These are phyloP conservation scores for Neurospora sp. DNA, from an alignment of 495 filamentous ascomycete species.

Conservation along the genomic window DNA sequence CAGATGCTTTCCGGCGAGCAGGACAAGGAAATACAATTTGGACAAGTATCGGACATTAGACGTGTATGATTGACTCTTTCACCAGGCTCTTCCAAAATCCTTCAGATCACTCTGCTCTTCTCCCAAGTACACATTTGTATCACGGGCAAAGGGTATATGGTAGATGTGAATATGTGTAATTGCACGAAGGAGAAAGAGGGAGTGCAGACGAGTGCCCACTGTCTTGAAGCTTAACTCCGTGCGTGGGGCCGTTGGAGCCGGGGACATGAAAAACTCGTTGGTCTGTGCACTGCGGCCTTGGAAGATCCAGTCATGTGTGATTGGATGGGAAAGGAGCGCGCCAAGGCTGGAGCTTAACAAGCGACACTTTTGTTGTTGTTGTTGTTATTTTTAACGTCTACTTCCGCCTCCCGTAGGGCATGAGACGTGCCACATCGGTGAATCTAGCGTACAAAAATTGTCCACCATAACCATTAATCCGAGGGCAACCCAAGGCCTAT, in stretches of 20 bases:
- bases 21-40: background rate
- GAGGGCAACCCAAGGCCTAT: no score
- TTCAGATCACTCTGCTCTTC: background rate
- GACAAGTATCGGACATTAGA: background rate
- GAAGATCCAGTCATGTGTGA: background rate
- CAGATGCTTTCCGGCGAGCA: no score
- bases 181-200: no score
- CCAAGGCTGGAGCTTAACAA: background rate
- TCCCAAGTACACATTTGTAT: background rate
- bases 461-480: no score
- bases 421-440: no score
- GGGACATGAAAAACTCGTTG: background rate
- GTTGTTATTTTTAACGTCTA: no score
- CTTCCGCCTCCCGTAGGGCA: no score
- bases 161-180: no score
- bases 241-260: conserved; percentile 1
- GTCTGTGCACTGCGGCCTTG: background rate
- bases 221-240: background rate
- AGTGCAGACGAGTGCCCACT: no score
- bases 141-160: no score
- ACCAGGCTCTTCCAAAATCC: background rate
- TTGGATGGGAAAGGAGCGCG: background rate
- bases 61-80: background rate
- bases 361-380: no score
- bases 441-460: no score